Base-by-base conservation (phyloP, 441 rosid species). In the Croton laevigatus region DNA sequence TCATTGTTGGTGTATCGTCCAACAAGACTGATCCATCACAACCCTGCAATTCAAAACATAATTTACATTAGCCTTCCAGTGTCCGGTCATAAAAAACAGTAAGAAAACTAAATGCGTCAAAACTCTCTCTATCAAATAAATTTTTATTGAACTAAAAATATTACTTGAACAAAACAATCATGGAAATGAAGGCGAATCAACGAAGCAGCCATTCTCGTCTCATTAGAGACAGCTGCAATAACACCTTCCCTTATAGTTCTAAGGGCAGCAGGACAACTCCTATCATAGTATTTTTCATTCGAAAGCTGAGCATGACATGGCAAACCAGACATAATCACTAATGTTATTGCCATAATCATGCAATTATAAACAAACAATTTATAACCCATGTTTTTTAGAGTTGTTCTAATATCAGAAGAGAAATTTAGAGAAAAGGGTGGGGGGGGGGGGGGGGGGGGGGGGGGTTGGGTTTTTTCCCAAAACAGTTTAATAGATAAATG, bases 21-120 rank as follows among this genome's bases (percentile, higher is more conserved):
- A 81, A 72, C 51, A 79, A 45, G 20, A 79, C 59, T 3, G 82
- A 81, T 2, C 73, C 85, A 65, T 81, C 82, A 42, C 85, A 81
- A 8, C 82, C 82, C 85, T 82, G 51, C 57, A 72, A 42, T 13
- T 19, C 11, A 27, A 27, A 27, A 27, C 32, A 27, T 2, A 27
- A 27, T 27, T 27, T 27, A 27, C 32, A 27, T 27, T 27, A 27
- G 32, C 32, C 32, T 27, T 27, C 1, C 2, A 27, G 32, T 27
- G 2, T 27, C 32, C 32, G 32, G 32, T 27, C 32, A 27, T 27
- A 1, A 27, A 27, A 27, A 27, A 1, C 32, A 27, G 32, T 27
- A 27, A 27, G 32, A 27, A 27, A 27, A 27, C 32, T 27, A n/a
- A n/a, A n/a, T n/a, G 32, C 32, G 32, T 27, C 32, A 27, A 27